A percentile compares a stretch with the other conserved stretches of the same genome.
These are phyloP conservation scores for Eucalyptus marginata DNA, from an alignment of 345 rosid genomes.

Conservation along the genomic window DNA sequence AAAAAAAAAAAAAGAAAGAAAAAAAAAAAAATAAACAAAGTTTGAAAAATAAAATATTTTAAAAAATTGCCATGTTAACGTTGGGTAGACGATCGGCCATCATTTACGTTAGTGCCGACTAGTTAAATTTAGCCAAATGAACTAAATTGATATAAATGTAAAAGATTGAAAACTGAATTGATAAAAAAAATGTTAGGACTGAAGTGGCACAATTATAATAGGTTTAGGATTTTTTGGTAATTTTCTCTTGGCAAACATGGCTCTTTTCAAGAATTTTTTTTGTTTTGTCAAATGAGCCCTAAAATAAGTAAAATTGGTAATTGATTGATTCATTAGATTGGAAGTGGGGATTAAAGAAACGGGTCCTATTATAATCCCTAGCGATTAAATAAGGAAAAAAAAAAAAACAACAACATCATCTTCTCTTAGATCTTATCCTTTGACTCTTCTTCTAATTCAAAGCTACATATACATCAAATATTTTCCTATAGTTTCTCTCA, in stretches of 20 bases:
- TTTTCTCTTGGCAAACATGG: neutral
- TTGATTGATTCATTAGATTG: neutral
- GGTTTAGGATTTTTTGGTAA: no score
- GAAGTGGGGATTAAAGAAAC: neutral
- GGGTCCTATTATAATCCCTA: neutral
- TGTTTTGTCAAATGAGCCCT: neutral
- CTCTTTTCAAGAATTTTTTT: neutral
- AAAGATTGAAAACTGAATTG: no score
- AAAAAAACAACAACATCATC: neutral
- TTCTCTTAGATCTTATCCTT: neutral
- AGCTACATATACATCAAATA: neutral
- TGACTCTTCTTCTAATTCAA: neutral
- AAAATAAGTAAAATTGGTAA: neutral
- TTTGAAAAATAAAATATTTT: no score
- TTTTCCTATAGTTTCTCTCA: neutral
- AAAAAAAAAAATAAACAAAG: no score
- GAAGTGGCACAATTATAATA: no score
- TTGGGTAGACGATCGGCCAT: no score
- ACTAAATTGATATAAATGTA: no score
- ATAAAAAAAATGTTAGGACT: accelerated
- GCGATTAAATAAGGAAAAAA: neutral
- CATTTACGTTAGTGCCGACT: no score
- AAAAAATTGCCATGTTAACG: no score
- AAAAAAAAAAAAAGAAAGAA: no score
- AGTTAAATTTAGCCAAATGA: no score